These are phyloP conservation scores for Populus deltoides DNA, from an alignment of 345 rosid genomes.

Conservation along the genomic window DNA sequence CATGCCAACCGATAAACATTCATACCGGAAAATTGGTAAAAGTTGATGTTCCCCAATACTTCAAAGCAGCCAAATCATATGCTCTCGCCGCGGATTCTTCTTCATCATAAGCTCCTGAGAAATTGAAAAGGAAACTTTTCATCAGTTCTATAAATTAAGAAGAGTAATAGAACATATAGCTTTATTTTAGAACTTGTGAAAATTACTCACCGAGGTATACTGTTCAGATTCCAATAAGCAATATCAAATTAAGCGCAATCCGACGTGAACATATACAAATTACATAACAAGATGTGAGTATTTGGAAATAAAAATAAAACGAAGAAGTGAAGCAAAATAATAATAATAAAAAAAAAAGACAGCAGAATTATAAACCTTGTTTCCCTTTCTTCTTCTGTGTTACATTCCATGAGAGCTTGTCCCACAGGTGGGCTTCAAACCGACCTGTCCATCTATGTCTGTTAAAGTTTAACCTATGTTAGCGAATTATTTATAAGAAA, in stretches of 20 bases:
- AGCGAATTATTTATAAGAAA: neutral
- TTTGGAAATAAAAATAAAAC: neutral
- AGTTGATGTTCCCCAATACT: conserved; percentile 64
- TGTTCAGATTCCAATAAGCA: conserved; percentile 22
- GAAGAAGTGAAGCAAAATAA: neutral
- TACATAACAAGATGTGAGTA: conserved; percentile 1
- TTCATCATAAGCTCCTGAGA: conserved; percentile 61
- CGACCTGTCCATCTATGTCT: conserved; percentile 72
- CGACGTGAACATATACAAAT: conserved; percentile 11
- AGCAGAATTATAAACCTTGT: conserved; percentile 39
- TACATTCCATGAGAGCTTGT: conserved; percentile 62
- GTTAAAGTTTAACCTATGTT: conserved; percentile 1
- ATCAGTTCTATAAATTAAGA: neutral
- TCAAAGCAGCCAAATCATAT: conserved; percentile 66
- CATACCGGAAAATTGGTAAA: conserved; percentile 60
- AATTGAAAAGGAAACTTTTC: neutral
- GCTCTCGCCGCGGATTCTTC: conserved; percentile 77
- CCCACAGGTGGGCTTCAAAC: conserved; percentile 73
- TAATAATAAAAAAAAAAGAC: neutral
- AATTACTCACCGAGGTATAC: conserved; percentile 55
- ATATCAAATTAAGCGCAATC: conserved; percentile 14
- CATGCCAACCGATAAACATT: neutral
- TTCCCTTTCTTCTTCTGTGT: conserved; percentile 72
- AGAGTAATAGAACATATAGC: neutral
- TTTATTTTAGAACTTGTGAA: neutral